Evolutionary conservation across 805 yeast species (phyloP).

Genomic region (Hanseniaspora vineae): DNA sequence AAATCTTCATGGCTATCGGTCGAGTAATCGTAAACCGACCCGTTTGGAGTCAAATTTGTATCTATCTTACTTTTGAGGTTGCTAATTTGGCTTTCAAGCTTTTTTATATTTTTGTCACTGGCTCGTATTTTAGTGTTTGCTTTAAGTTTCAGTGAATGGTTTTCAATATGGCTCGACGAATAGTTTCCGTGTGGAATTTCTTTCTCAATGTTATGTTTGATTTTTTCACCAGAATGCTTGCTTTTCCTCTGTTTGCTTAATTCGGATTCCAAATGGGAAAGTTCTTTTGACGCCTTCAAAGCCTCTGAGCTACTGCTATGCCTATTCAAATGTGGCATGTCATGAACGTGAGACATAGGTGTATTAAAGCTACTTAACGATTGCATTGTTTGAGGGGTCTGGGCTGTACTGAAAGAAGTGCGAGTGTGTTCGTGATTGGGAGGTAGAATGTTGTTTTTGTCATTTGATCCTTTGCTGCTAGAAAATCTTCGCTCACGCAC

Average conservation of each 20-base stretch:
- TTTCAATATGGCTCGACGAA: conserved; percentile 24
- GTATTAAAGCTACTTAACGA: no score
- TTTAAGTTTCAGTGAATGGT: conserved; percentile 22
- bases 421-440: not conserved
- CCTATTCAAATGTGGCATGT: no score
- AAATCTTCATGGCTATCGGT: not conserved
- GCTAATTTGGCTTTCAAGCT: conserved; percentile 15
- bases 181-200: conserved; percentile 23
- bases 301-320: no score
- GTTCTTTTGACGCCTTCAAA: conserved; percentile 15
- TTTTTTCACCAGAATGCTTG: conserved; percentile 4
- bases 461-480: not conserved
- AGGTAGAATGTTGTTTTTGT: not conserved
- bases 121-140: conserved; percentile 23
- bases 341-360: no score
- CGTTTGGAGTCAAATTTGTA: not conserved
- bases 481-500: not conserved
- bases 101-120: conserved; percentile 18
- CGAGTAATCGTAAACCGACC: not conserved
- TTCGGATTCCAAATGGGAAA: conserved; percentile 14
- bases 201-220: conserved; percentile 12
- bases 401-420: no score
- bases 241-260: conserved; percentile 12
- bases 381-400: no score
- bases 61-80: conserved; percentile 9